Conservation (phyloP, 2,329 filamentous ascomycete genomes). For the Teratosphaeria nubilosa region DNA sequence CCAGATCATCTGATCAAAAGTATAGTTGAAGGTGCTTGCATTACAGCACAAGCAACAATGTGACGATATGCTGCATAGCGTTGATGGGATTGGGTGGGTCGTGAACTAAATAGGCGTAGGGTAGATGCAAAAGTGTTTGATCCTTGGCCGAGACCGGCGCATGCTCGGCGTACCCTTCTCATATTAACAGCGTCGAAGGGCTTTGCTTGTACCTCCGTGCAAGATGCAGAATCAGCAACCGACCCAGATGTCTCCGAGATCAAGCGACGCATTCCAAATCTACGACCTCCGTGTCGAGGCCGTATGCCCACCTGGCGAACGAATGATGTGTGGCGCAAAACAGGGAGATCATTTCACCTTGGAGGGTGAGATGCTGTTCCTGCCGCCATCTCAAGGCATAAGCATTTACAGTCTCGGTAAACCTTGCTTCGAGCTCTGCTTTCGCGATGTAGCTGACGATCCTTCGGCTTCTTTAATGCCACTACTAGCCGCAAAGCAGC, state of each 20-base stretch:
- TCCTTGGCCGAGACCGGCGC: not conserved
- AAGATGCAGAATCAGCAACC: not conserved
- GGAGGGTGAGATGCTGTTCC: conserved; percentile 14
- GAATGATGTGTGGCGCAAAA: conserved; percentile 14
- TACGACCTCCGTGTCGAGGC: conserved; percentile 12
- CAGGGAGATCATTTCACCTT: conserved; percentile 13
- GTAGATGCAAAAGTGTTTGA: not conserved
- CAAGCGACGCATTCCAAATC: not conserved
- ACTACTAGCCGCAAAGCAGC: conserved; percentile 13
- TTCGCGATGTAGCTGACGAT: not conserved
- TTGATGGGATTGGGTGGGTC: not conserved
- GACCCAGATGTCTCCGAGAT: not conserved
- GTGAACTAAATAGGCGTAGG: not conserved
- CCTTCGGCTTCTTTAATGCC: conserved; percentile 12
- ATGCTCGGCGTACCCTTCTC: not conserved
- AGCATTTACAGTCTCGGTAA: conserved; percentile 16
- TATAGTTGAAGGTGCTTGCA: too few species aligned
- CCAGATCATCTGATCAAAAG: too few species aligned
- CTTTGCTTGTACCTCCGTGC: not conserved
- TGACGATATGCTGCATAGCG: too few species aligned
- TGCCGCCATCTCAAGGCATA: conserved; percentile 12
- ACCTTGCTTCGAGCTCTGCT: not conserved
- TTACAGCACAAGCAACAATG: too few species aligned
- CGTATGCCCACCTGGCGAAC: conserved; percentile 9
- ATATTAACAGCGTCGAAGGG: not conserved